phyloP scores from a whole-genome alignment of 441 rosid genomes.

The Raphanus hybrid region DNA sequence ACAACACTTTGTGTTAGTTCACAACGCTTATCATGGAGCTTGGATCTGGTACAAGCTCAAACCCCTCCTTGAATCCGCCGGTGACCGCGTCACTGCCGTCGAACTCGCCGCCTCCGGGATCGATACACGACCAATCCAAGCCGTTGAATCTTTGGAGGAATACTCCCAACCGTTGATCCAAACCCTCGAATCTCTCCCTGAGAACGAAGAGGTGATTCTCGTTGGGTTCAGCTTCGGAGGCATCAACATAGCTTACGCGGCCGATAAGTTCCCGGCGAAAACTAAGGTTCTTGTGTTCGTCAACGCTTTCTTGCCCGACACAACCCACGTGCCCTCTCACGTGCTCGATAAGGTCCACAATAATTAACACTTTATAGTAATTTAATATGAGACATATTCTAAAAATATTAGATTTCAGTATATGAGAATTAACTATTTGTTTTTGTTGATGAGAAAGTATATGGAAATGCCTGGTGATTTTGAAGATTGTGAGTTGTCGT shows the following conservation, averaged over 20 bases:
- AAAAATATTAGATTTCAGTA: not conserved
- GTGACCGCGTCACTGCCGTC: slow-evolving; percentile 51
- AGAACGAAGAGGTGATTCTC: slow-evolving; percentile 37
- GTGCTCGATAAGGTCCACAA: slow-evolving; percentile 40
- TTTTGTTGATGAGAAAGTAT: slow-evolving; percentile 23
- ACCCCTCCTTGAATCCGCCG: slow-evolving; percentile 47
- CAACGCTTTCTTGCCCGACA: slow-evolving; percentile 46
- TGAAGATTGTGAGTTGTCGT: slow-evolving; percentile 36
- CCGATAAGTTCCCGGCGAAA: slow-evolving; percentile 36
- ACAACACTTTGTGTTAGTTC: slow-evolving; percentile 59
- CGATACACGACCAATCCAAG: slow-evolving; percentile 38
- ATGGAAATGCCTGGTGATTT: slow-evolving; percentile 27
- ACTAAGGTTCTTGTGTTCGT: slow-evolving; percentile 35
- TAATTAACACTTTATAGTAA: not conserved
- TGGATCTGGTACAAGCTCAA: slow-evolving; percentile 64
- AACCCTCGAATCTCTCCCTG: slow-evolving; percentile 30
- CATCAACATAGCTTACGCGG: slow-evolving; percentile 34
- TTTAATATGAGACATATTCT: not conserved
- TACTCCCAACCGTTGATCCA: slow-evolving; percentile 41
- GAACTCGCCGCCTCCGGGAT: slow-evolving; percentile 44
- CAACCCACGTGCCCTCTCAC: slow-evolving; percentile 38
- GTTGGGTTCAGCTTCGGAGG: slow-evolving; percentile 49
- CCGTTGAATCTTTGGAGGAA: slow-evolving; percentile 32
- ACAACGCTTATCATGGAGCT: slow-evolving; percentile 54
- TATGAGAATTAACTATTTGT: not conserved